A percentile compares a stretch with the other conserved stretches of the same genome.
These are phyloP conservation scores for Eucalyptus guilfoylei DNA, from an alignment of 345 rosid species.

Conservation along the genomic window DNA sequence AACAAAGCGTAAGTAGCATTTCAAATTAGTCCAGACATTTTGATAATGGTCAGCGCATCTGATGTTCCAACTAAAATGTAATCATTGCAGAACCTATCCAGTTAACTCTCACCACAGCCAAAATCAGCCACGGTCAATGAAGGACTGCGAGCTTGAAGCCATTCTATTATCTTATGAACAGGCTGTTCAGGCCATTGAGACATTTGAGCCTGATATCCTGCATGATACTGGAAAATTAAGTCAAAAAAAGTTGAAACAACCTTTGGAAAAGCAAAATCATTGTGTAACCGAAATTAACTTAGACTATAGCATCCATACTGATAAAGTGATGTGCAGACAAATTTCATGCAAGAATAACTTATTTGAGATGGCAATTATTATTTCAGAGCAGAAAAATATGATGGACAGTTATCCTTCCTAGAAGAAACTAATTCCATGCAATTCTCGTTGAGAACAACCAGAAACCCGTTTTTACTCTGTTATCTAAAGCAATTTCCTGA, in stretches of 20 bases:
- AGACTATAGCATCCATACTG: background rate
- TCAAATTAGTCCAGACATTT: background rate
- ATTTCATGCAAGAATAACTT: background rate
- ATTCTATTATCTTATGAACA: constrained; percentile 54
- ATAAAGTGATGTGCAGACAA: background rate
- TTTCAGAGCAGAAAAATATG: background rate
- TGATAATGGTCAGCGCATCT: background rate
- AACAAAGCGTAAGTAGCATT: background rate
- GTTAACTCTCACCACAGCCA: constrained; percentile 75
- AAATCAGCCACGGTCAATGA: constrained; percentile 91
- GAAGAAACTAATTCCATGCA: background rate
- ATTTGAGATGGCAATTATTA: background rate
- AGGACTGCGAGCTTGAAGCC: constrained; percentile 53
- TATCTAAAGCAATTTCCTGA: too few species aligned
- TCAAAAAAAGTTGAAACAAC: background rate
- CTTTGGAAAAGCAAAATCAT: background rate
- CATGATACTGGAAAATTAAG: constrained; percentile 64
- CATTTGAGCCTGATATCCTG: constrained; percentile 97
- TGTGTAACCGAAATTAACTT: background rate
- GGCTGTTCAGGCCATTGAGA: constrained; percentile 92
- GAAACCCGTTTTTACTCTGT: background rate
- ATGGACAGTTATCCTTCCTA: background rate
- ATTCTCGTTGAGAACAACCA: background rate
- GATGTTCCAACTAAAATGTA: background rate
- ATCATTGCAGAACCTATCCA: background rate